Evolutionary conservation across 1,139 yeast genomes (phyloP).

Genomic region (Magnusiomyces paraingens): DNA sequence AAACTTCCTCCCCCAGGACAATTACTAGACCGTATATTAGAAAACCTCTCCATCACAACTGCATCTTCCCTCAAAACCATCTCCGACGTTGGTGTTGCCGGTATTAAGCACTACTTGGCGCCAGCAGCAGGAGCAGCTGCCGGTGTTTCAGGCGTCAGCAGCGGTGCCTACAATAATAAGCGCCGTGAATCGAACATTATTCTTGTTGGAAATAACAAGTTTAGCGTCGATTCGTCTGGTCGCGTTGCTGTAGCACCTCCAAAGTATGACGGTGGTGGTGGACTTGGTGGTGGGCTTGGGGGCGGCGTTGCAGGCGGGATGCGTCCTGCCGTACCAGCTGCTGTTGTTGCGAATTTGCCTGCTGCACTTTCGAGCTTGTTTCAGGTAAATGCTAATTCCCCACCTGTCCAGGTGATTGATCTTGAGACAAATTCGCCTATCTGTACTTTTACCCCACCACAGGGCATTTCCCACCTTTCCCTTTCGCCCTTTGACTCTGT

Average conservation of each 20-base stretch:
- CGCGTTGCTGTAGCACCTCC: neutral
- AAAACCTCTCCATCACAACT: constrained; percentile 26
- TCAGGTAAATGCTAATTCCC: constrained; percentile 15
- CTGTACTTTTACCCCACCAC: constrained; percentile 53
- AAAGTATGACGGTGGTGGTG: neutral
- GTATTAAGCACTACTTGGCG: constrained; percentile 24
- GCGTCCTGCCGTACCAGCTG: neutral
- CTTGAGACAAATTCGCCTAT: constrained; percentile 40
- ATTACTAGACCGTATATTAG: constrained; percentile 26
- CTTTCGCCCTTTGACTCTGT: constrained; percentile 59
- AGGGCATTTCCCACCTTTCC: constrained; percentile 56
- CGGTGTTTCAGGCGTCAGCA: constrained; percentile 8
- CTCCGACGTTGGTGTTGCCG: constrained; percentile 29
- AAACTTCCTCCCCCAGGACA: constrained; percentile 29
- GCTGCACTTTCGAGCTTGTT: constrained; percentile 19
- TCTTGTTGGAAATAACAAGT: constrained; percentile 10
- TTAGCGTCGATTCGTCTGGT: constrained; percentile 10
- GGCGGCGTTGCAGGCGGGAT: neutral
- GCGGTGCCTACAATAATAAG: constrained; percentile 8
- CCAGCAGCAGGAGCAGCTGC: constrained; percentile 13
- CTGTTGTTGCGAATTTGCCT: constrained; percentile 7
- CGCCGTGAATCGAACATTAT: constrained; percentile 9
- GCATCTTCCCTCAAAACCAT: constrained; percentile 28
- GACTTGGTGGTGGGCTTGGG: neutral
- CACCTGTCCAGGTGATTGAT: constrained; percentile 39